phyloP scores from a whole-genome alignment of 306 rosid species.

The Vicia faba region DNA sequence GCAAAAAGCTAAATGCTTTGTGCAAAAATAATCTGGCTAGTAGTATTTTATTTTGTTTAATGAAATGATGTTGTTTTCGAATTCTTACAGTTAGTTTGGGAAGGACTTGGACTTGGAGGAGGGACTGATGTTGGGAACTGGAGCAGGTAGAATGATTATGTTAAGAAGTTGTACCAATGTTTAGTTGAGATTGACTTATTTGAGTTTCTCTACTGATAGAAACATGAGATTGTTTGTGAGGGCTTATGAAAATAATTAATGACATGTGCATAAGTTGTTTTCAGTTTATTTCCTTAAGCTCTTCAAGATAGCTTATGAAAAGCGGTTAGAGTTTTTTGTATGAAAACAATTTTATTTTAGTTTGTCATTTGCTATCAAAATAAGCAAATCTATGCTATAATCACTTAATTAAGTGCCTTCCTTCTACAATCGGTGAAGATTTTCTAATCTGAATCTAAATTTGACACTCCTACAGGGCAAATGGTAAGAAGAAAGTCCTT shows the following conservation, averaged over 20 bases:
- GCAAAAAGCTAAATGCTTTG: constrained; percentile 14
- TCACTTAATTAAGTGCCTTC: neutral
- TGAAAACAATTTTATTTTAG: too few species aligned
- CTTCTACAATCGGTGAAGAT: constrained; percentile 1
- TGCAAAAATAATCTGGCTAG: neutral
- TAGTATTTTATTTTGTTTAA: constrained; percentile 17
- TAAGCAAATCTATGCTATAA: too few species aligned
- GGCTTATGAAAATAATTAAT: too few species aligned
- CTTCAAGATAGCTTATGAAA: too few species aligned
- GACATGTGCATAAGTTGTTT: neutral
- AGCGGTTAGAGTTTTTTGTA: too few species aligned
- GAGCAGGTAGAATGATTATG: constrained; percentile 57
- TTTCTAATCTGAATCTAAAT: constrained; percentile 22
- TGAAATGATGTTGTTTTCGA: constrained; percentile 24
- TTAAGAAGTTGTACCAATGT: neutral
- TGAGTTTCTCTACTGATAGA: neutral
- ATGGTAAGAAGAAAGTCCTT: constrained; percentile 68
- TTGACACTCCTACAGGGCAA: constrained; percentile 58
- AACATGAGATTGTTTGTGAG: neutral
- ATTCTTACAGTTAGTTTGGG: constrained; percentile 79
- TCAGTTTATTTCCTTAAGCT: too few species aligned
- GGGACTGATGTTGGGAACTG: constrained; percentile 82
- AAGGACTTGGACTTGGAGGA: constrained; percentile 97
- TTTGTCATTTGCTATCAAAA: too few species aligned
- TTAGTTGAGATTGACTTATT: constrained; percentile 1